A percentile compares a stretch with the other conserved stretches of the same genome.
Evolutionary conservation across 305 asterid species (phyloP).

Genomic region (Fraxinus floribunda): DNA sequence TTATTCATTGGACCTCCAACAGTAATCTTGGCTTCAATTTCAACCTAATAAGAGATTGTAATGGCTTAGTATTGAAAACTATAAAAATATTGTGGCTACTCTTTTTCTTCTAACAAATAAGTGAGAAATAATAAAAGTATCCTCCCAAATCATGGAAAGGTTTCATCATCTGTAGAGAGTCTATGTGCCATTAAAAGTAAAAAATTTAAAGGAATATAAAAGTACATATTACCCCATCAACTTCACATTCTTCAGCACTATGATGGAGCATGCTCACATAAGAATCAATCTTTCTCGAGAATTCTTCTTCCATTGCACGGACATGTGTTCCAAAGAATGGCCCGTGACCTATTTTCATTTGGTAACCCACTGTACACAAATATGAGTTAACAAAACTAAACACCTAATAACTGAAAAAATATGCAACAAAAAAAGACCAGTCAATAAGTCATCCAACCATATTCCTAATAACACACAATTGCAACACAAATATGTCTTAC

Average conservation of each 20-base stretch:
- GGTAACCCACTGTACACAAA: conserved; percentile 69
- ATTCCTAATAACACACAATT: neutral
- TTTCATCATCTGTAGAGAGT: neutral
- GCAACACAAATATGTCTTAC: neutral
- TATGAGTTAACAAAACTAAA: neutral
- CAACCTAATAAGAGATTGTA: conserved; percentile 39
- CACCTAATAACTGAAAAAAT: neutral
- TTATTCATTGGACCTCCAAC: conserved; percentile 59
- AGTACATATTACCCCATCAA: conserved; percentile 49
- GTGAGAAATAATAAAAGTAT: neutral
- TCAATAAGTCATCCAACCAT: neutral
- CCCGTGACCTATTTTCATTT: conserved; percentile 49
- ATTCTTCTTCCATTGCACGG: conserved; percentile 62
- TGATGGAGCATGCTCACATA: conserved; percentile 48
- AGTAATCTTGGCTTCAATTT: conserved; percentile 60
- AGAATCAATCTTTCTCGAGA: conserved; percentile 45
- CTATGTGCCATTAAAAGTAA: neutral
- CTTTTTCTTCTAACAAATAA: neutral
- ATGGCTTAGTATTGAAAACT: neutral
- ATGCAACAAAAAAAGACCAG: neutral
- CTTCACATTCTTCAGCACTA: conserved; percentile 55
- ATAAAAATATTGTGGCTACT: neutral
- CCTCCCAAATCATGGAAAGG: neutral
- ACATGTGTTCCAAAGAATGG: conserved; percentile 52
- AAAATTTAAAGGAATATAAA: neutral